Percentiles rank a stretch among this genome's conserved stretches.
phyloP scores from a whole-genome alignment of 2,329 filamentous ascomycete species.

The Cercospora sp. region DNA sequence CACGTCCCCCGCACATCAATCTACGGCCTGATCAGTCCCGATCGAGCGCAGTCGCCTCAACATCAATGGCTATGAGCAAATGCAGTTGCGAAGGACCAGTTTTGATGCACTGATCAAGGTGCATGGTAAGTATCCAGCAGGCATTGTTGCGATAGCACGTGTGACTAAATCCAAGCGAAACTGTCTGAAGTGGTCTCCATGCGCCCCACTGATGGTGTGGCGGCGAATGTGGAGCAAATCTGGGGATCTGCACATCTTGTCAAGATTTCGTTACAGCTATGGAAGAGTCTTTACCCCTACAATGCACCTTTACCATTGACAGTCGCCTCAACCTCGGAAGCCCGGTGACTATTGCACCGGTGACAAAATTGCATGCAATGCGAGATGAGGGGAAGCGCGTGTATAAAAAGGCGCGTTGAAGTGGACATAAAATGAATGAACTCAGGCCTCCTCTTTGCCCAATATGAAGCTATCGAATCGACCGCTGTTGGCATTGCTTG shows the following conservation, averaged over 20 bases:
- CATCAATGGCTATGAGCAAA: too few species aligned
- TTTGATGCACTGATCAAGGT: neutral
- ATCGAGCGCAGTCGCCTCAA: too few species aligned
- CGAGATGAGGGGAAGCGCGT: neutral
- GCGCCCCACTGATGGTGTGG: neutral
- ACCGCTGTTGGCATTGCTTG: neutral
- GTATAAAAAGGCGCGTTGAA: neutral
- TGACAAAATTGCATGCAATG: neutral
- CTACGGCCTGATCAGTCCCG: too few species aligned
- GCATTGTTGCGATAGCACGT: neutral
- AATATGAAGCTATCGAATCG: neutral
- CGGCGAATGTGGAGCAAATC: neutral
- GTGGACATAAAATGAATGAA: neutral
- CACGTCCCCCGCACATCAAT: neutral
- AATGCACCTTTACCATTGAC: neutral
- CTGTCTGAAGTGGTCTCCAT: neutral
- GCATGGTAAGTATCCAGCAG: neutral
- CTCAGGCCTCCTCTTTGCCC: neutral
- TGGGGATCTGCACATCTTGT: neutral
- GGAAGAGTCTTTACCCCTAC: neutral
- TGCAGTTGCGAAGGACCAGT: too few species aligned
- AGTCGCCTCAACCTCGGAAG: neutral
- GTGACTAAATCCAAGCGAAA: neutral
- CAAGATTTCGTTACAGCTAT: neutral
- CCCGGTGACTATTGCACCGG: neutral